phyloP scores from a whole-genome alignment of 2,329 filamentous ascomycete species.

The Ophiostoma triangulosporum region DNA sequence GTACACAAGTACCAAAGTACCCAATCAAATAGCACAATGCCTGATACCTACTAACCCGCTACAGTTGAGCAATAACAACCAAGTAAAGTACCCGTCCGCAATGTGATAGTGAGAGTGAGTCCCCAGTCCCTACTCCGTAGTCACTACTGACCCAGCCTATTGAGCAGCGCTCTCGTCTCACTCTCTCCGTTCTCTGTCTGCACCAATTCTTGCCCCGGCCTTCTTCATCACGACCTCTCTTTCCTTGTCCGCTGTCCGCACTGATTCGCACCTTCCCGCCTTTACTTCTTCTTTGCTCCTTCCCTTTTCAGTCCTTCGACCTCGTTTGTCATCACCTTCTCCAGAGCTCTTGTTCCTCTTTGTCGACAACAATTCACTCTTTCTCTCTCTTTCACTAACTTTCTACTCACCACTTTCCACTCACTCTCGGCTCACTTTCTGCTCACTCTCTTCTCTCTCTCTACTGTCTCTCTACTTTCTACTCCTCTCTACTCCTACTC shows the following conservation, averaged over 20 bases:
- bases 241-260: constrained; percentile 1
- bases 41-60: too few relatives aligned
- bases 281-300: constrained; percentile 1
- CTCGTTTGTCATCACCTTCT: not conserved
- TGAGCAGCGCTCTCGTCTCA: not conserved
- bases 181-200: not conserved
- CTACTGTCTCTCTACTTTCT: not conserved
- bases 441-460: not conserved
- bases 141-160: too few relatives aligned
- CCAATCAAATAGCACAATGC: too few relatives aligned
- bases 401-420: not conserved
- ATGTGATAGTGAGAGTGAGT: not conserved
- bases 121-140: too few relatives aligned
- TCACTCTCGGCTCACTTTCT: not conserved
- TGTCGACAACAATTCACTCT: too few relatives aligned
- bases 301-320: not conserved
- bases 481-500: not conserved
- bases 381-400: not conserved
- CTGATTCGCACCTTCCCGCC: not conserved
- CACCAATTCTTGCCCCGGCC: not conserved
- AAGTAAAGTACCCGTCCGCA: not conserved
- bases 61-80: too few relatives aligned
- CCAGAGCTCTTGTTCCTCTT: too few relatives aligned
- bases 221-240: not conserved
- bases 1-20: too few relatives aligned